Evolutionary conservation across 148 eudicot genomes (phyloP).

Genomic region (Bassia scoparia): DNA sequence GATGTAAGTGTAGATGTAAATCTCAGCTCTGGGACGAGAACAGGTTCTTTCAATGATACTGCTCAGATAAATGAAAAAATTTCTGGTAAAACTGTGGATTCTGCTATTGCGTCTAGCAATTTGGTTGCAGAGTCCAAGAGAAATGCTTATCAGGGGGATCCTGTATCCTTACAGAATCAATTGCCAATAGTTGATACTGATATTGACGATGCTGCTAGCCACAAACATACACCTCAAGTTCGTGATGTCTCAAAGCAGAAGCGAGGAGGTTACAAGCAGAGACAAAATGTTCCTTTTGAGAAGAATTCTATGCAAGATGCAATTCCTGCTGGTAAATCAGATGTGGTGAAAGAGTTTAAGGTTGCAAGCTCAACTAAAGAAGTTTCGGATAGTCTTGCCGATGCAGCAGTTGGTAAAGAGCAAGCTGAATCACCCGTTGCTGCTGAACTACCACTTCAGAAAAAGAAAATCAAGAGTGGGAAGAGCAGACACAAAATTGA

Average conservation of each 20-base stretch:
- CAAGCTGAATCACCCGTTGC: constrained; percentile 22
- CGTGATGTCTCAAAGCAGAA: constrained; percentile 47
- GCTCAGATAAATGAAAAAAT: constrained; percentile 26
- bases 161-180: constrained; percentile 27
- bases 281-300: constrained; percentile 38
- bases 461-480: constrained; percentile 47
- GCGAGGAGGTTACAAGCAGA: constrained; percentile 48
- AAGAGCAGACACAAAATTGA: constrained; percentile 67
- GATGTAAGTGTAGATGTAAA: constrained; percentile 28
- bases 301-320: constrained; percentile 37
- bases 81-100: constrained; percentile 25
- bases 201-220: constrained; percentile 27
- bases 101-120: constrained; percentile 27
- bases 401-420: constrained; percentile 23
- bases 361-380: constrained; percentile 13
- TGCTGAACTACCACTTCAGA: constrained; percentile 43
- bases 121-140: constrained; percentile 20
- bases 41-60: constrained; percentile 23
- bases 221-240: constrained; percentile 34
- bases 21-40: constrained; percentile 27
- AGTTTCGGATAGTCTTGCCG: constrained; percentile 22
- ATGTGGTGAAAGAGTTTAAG: constrained; percentile 12
- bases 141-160: constrained; percentile 20
- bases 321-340: constrained; percentile 18
- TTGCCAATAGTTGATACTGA: constrained; percentile 24